Evolutionary conservation across 345 rosid genomes (phyloP), one percentile per base, ranked within the genome.

Genomic region (Clarkia xantiana): DNA sequence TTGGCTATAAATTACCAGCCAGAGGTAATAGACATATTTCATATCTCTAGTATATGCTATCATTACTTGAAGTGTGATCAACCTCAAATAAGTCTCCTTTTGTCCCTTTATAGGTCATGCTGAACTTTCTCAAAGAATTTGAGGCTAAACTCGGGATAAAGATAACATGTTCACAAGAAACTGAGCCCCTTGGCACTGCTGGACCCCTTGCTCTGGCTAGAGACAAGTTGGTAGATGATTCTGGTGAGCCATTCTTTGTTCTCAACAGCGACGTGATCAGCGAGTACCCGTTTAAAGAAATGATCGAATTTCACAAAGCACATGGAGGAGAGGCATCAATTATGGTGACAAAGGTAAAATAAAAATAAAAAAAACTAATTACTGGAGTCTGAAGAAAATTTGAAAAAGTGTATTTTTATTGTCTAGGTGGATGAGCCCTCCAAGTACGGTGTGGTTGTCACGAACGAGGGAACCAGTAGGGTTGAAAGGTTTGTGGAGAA

Each of bases 241-340:
- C 96, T 44, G 84, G 96, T 15, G 82, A 79, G 45, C 98, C 98
- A 0, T 91, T 91, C 71, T 91, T 91, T 59, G 96, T 91, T 63
- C 98, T 91, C 54, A 91, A 91, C 76, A 91, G 98, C 45, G 98
- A 91, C 66, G 98, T 91, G n/a, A 91, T 91, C 49, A 91, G 95
- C 41, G 98, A 91, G 69, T 91, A 91, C 54, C 95, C 96, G 3
- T 74, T 91, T 55, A 63, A 67, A 56, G 85, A 81, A 59, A 84
- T 91, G 83, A 66, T 91, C 29, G 87, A 66, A 51, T 91, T 91
- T 66, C 98, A 91, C 61, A 81, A 81, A 61, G 47, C 73, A 66
- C 98, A 91, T 45, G 95, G 96, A 41, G 96, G 96, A 43, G 98
- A 91, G 67, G 98, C 98, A 40, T 91, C 98, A 64, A 91, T 91